Percentiles rank a stretch among this genome's conserved stretches.
Evolutionary conservation across 2,329 filamentous ascomycete species (phyloP).

Genomic region (Westerdykella ornata): DNA sequence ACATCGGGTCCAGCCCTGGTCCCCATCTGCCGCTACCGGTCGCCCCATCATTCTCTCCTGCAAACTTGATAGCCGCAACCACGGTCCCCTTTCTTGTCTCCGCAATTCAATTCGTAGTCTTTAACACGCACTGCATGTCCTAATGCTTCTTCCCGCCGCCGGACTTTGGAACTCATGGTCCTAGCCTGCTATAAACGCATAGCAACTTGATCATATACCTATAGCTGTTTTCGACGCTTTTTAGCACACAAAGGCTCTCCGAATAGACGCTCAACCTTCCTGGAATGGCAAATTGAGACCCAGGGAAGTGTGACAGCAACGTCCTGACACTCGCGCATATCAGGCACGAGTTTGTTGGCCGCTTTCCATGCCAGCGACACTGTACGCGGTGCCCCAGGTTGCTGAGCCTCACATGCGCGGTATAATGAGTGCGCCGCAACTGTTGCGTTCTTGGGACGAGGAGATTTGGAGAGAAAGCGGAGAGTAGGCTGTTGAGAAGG

Average conservation of each 20-base stretch:
- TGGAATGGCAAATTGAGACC: constrained; percentile 17
- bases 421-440: constrained; percentile 9
- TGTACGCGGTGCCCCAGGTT: constrained; percentile 31
- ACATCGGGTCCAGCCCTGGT: not conserved
- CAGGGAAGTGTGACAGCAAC: constrained; percentile 8
- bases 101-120: constrained; percentile 5
- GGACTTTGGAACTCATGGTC: constrained; percentile 8
- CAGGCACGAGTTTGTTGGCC: constrained; percentile 36
- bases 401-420: constrained; percentile 37
- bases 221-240: constrained; percentile 29
- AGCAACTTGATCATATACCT: constrained; percentile 23
- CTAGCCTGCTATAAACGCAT: constrained; percentile 18
- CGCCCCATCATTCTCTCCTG: not conserved
- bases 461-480: constrained; percentile 38
- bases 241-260: constrained; percentile 12
- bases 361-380: constrained; percentile 37
- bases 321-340: constrained; percentile 38
- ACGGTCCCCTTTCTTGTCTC: constrained; percentile 2
- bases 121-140: constrained; percentile 4
- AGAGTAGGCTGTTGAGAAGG: constrained; percentile 16
- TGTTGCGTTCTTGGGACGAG: constrained; percentile 23
- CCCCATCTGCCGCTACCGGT: not conserved
- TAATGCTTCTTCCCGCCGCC: not conserved
- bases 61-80: constrained; percentile 1
- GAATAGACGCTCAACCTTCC: constrained; percentile 11